A percentile compares a stretch with the other conserved stretches of the same genome.
phyloP scores from a whole-genome alignment of 305 asterid species.

The Lippia alba region DNA sequence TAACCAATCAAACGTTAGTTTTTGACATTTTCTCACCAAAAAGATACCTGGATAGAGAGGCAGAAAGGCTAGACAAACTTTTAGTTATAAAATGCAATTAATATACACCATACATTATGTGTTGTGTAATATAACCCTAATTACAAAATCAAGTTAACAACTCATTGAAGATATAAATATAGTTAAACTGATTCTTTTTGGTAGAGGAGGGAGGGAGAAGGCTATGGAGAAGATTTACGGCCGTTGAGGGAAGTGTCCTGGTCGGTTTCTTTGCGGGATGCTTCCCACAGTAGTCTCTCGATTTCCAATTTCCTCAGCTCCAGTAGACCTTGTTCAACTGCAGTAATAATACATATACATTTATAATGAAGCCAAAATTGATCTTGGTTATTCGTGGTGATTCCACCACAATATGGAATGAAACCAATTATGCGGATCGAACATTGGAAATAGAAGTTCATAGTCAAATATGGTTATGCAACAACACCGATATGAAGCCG shows the following conservation, averaged over 20 bases:
- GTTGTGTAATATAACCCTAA: constrained; percentile 9
- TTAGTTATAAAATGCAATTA: constrained; percentile 7
- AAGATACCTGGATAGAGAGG: too few relatives aligned
- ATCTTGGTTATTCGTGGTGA: too few relatives aligned
- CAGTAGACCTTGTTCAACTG: constrained; percentile 89
- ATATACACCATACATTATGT: constrained; percentile 26
- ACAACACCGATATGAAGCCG: not conserved
- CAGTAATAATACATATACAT: not conserved
- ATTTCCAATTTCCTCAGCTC: constrained; percentile 85
- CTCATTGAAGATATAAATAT: constrained; percentile 10
- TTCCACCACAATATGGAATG: too few relatives aligned
- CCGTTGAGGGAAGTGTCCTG: constrained; percentile 49
- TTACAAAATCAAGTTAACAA: constrained; percentile 20
- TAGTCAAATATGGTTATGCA: too few relatives aligned
- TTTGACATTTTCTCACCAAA: too few relatives aligned
- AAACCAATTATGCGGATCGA: too few relatives aligned
- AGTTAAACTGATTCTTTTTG: not conserved
- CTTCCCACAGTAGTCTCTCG: constrained; percentile 85
- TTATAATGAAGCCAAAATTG: too few relatives aligned
- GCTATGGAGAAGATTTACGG: constrained; percentile 36
- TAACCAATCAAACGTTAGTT: too few relatives aligned
- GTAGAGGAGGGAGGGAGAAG: constrained; percentile 1
- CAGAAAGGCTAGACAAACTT: too few relatives aligned
- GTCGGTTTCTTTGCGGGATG: constrained; percentile 83
- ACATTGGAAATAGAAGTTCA: too few relatives aligned